These are phyloP conservation scores for Parietaria judaica DNA, from an alignment of 306 rosid species.

Conservation along the genomic window DNA sequence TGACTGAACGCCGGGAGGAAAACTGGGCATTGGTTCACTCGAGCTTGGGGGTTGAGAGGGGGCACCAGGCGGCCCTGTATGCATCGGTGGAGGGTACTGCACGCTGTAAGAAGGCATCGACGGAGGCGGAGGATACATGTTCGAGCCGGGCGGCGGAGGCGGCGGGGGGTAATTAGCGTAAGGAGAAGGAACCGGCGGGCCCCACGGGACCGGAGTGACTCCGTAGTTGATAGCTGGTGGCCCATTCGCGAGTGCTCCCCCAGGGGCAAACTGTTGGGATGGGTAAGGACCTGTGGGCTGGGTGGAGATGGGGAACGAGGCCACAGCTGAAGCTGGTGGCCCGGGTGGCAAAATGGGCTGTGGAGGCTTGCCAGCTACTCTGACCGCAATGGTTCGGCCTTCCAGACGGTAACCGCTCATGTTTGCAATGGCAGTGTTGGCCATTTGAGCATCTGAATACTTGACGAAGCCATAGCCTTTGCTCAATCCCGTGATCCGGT, in stretches of 20 bases:
- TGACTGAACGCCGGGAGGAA: conserved; percentile 85
- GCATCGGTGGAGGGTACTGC: conserved; percentile 61
- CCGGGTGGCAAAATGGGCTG: conserved; percentile 88
- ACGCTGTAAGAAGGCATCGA: conserved; percentile 70
- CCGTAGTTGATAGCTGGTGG: conserved; percentile 65
- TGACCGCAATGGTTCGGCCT: conserved; percentile 90
- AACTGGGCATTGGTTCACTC: conserved; percentile 65
- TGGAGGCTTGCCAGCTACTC: conserved; percentile 98
- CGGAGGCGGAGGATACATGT: conserved; percentile 69
- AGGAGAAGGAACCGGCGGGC: conserved; percentile 79
- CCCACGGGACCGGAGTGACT: conserved; percentile 86
- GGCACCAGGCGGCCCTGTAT: conserved; percentile 76
- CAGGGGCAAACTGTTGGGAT: conserved; percentile 72
- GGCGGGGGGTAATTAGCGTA: conserved; percentile 81
- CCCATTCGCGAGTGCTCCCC: conserved; percentile 67
- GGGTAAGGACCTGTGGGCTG: conserved; percentile 79
- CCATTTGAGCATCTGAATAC: conserved; percentile 86
- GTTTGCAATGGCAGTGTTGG: conserved; percentile 72
- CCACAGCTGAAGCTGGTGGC: conserved; percentile 62
- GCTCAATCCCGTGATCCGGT: conserved; percentile 69
- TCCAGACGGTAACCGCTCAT: conserved; percentile 95
- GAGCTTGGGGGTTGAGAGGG: conserved; percentile 56
- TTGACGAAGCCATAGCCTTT: conserved; percentile 96
- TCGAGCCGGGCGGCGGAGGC: conserved; percentile 71
- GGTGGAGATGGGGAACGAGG: conserved; percentile 65